phyloP scores from a whole-genome alignment of 176 grass and related monocot species.

The Themeda triandra region DNA sequence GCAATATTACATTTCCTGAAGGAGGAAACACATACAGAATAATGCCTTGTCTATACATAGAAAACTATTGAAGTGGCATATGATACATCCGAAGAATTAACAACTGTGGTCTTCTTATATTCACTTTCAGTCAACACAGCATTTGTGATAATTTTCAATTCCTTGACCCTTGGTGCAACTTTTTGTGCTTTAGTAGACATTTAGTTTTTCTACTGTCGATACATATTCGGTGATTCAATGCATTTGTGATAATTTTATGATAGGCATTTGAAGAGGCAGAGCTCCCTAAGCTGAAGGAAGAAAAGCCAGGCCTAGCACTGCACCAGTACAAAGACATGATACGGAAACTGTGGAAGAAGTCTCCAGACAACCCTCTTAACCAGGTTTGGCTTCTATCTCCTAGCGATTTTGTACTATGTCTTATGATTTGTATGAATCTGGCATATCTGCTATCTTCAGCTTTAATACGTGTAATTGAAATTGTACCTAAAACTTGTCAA shows the following conservation, averaged over 20 bases:
- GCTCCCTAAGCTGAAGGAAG: constrained; percentile 92
- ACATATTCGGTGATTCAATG: not conserved
- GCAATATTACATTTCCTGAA: not conserved
- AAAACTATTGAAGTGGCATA: not conserved
- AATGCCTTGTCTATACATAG: not conserved
- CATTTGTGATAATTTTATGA: constrained; percentile 9
- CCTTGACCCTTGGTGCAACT: not conserved
- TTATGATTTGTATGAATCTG: not conserved
- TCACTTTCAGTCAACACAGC: not conserved
- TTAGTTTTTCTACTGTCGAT: not conserved
- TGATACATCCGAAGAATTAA: not conserved
- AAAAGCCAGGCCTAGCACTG: constrained; percentile 87
- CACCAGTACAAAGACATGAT: constrained; percentile 99
- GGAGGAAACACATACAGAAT: not conserved
- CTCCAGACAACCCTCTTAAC: constrained; percentile 96
- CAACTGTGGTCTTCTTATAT: not conserved
- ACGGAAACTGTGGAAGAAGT: constrained; percentile 99
- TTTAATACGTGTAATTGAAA: not conserved
- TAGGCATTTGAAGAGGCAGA: constrained; percentile 97
- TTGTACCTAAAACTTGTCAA: not conserved
- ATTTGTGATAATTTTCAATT: not conserved
- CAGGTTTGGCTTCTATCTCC: constrained; percentile 45
- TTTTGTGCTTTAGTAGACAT: not conserved
- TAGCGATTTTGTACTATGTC: not conserved
- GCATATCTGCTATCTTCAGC: not conserved